Conservation (phyloP, 208 protist genomes). For the Acanthamoeba royreba region DNA sequence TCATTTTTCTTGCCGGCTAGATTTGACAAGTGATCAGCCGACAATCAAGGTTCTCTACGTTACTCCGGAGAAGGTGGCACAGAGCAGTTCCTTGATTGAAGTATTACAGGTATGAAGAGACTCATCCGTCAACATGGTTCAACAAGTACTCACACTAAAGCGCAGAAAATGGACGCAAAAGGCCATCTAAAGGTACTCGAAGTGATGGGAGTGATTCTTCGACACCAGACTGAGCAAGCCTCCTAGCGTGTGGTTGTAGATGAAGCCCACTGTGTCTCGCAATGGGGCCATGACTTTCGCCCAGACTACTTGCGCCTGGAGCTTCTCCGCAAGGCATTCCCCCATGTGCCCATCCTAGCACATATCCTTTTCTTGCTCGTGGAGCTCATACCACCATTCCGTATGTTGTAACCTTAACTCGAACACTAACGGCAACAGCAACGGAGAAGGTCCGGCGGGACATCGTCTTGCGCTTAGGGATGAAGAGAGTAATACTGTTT, state of each 20-base stretch:
- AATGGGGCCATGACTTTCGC: constrained; percentile 91
- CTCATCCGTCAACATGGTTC: neutral
- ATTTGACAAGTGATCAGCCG: neutral
- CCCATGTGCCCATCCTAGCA: neutral
- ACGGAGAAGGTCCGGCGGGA: constrained; percentile 83
- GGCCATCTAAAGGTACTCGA: neutral
- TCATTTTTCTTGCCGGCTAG: neutral
- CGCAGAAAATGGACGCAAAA: constrained; percentile 27
- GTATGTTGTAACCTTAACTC: too few relatives aligned
- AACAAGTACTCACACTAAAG: neutral
- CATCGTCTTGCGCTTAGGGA: constrained; percentile 76
- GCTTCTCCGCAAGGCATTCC: neutral
- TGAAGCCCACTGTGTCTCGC: constrained; percentile 87
- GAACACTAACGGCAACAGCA: constrained; percentile 86
- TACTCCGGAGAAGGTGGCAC: constrained; percentile 80
- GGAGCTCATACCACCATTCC: too few relatives aligned
- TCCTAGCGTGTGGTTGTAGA: constrained; percentile 84
- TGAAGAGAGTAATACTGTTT: constrained; percentile 68
- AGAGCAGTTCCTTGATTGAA: constrained; percentile 49
- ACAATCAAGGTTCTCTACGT: constrained; percentile 77
- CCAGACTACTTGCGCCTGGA: constrained; percentile 71
- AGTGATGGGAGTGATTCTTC: neutral
- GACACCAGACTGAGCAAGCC: too few relatives aligned
- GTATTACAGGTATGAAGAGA: constrained; percentile 47
- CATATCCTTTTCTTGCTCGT: neutral